These are phyloP conservation scores for Apiospora malaysiana DNA, from an alignment of 2,329 filamentous ascomycete species.

Conservation along the genomic window DNA sequence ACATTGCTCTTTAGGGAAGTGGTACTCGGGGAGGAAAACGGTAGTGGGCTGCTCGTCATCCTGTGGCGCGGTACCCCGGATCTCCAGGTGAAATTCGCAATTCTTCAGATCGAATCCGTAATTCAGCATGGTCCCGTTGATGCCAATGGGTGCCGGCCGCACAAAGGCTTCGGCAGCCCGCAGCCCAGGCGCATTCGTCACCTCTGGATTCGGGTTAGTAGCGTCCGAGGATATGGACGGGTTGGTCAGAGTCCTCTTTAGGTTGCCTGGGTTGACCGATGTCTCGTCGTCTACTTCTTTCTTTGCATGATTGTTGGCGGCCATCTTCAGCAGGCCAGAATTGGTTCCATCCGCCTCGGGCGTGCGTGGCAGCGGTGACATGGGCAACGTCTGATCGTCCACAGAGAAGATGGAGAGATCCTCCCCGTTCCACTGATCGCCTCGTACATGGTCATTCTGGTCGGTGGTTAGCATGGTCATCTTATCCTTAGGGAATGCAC, in stretches of 20 bases:
- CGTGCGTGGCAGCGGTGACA: constrained; percentile 51
- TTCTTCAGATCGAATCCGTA: constrained; percentile 84
- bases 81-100: constrained; percentile 76
- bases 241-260: constrained; percentile 74
- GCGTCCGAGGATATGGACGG: constrained; percentile 67
- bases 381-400: constrained; percentile 73
- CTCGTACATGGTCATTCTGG: constrained; percentile 84
- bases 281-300: constrained; percentile 57
- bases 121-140: constrained; percentile 71
- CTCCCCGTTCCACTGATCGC: constrained; percentile 97
- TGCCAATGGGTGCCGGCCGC: constrained; percentile 79
- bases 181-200: constrained; percentile 73
- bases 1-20: constrained; percentile 80
- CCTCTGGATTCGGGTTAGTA: constrained; percentile 58
- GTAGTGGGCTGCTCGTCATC: constrained; percentile 74
- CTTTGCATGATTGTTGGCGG: constrained; percentile 36
- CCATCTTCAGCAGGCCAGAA: constrained; percentile 50
- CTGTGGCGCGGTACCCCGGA: constrained; percentile 66
- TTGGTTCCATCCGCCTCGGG: constrained; percentile 51
- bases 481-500: background rate
- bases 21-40: constrained; percentile 87
- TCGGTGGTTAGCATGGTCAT: background rate
- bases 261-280: constrained; percentile 74
- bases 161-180: constrained; percentile 94
- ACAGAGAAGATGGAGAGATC: constrained; percentile 88